Evolutionary conservation across 352 stramenopile species (phyloP).

Genomic region (Globisporangium heterothallicum): DNA sequence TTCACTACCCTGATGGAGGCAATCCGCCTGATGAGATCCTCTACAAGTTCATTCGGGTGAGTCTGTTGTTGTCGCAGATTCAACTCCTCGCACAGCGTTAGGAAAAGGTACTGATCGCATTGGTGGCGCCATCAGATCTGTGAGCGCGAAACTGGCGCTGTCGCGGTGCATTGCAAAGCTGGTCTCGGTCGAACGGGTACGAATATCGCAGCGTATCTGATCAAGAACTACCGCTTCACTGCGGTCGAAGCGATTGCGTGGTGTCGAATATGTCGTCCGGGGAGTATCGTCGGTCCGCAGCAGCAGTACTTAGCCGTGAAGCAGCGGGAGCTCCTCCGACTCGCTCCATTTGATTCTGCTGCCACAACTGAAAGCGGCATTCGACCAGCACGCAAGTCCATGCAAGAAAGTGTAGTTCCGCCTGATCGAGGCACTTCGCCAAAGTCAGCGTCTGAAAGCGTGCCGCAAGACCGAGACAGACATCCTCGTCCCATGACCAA

Average conservation of each 20-base stretch:
- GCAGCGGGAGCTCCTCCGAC: slow-evolving; percentile 44
- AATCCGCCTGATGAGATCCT: slow-evolving; percentile 86
- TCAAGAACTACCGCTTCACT: slow-evolving; percentile 94
- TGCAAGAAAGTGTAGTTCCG: no score
- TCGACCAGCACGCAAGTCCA: background rate
- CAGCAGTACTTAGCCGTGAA: slow-evolving; percentile 93
- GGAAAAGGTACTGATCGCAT: no score
- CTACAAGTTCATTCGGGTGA: slow-evolving; percentile 68
- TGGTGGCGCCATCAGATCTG: no score
- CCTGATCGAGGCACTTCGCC: background rate
- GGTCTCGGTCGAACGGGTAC: slow-evolving; percentile 95
- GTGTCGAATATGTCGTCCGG: slow-evolving; percentile 93
- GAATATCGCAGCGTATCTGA: slow-evolving; percentile 94
- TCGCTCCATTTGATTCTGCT: background rate
- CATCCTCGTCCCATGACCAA: background rate
- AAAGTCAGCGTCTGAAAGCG: background rate
- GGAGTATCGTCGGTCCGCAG: slow-evolving; percentile 93
- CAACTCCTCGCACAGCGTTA: no score
- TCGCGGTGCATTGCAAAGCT: slow-evolving; percentile 98
- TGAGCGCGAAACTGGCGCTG: slow-evolving; percentile 59
- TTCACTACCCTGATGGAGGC: slow-evolving; percentile 93
- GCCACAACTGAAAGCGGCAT: no score
- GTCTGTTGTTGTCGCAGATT: slow-evolving; percentile 18
- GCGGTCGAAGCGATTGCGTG: slow-evolving; percentile 93
- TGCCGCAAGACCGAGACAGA: background rate